A percentile compares a stretch with the other conserved stretches of the same genome.
These are phyloP conservation scores for Metschnikowia amazonensis DNA, from an alignment of 805 yeast species.

Conservation along the genomic window DNA sequence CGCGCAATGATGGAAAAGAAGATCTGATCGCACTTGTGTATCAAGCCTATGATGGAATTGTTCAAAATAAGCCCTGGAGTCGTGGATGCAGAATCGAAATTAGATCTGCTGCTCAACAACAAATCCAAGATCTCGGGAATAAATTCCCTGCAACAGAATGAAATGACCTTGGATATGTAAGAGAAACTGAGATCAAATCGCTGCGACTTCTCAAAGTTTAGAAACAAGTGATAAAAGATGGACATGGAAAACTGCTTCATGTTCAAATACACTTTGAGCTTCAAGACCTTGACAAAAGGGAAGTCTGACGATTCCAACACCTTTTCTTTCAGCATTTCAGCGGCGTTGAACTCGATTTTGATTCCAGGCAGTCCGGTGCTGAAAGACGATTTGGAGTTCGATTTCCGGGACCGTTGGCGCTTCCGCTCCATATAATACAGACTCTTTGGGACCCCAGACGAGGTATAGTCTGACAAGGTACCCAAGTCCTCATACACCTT, in stretches of 20 bases:
- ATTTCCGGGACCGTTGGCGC: background rate
- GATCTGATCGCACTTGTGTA: conserved; percentile 36
- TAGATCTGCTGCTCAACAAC: conserved; percentile 26
- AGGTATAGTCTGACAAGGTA: background rate
- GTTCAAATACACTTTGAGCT: conserved; percentile 27
- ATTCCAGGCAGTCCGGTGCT: conserved; percentile 4
- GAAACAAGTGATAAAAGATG: conserved; percentile 31
- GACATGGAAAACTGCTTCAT: conserved; percentile 27
- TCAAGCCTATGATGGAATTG: conserved; percentile 30
- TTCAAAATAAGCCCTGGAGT: conserved; percentile 38
- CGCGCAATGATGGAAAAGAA: conserved; percentile 24
- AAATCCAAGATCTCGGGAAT: conserved; percentile 30
- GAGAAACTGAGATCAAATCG: conserved; percentile 30
- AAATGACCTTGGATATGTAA: conserved; percentile 29
- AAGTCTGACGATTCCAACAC: background rate
- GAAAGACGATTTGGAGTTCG: background rate
- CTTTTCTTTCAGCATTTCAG: conserved; percentile 4
- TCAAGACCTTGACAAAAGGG: conserved; percentile 16
- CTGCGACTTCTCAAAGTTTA: conserved; percentile 35
- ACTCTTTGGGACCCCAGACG: background rate
- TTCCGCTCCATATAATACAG: background rate
- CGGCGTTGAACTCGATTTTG: conserved; percentile 1
- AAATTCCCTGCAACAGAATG: conserved; percentile 27
- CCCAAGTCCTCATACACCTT: conserved; percentile 8
- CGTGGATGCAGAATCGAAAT: conserved; percentile 38